Base-by-base conservation (phyloP, 768 basidiomycete species). In the Tylopilus rubrobrunneus region DNA sequence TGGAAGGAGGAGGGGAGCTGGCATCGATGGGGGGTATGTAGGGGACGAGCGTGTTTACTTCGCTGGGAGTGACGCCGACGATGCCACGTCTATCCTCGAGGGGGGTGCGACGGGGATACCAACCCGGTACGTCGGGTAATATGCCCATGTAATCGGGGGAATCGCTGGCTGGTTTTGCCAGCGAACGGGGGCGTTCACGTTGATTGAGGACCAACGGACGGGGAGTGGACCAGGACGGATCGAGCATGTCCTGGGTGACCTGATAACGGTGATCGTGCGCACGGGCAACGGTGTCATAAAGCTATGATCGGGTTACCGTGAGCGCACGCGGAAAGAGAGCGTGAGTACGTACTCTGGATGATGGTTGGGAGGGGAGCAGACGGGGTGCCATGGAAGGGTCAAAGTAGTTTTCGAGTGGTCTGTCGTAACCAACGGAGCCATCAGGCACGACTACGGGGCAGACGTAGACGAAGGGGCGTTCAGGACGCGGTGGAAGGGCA, bases 211-310 rank as follows among this genome's bases (percentile, higher is more conserved):
- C n/a, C 17, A 58, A 33, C 12, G 56, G 58, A 41, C 56, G 57
- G 37, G 53, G 49, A 14, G 51, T 45, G 9, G 56, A n/a, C 46
- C 48, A 43, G 23, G 55, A 50, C 3, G 41, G 60, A 55, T 57
- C 60, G 55, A 59, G 39, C 51, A 50, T 44, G 47, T 52, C 51
- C 6, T 45, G 46, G 2, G 51, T 28, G 25, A 58, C 40, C 19
- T 53, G 42, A 49, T 58, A 64, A 31, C 42, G 62, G 33, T 55
- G 41, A 59, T 71, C 70, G 27, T 68, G 60, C 4, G 64, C 58
- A 41, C 48, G 53, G 34, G 68, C 70, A 14, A 71, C 47, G 15
- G 70, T 53, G 9, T 68, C 61, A 46, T 71, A 70, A 31, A 71
- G 62, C 68, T 70, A 45, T 7, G 49, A 52, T 49, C 8, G 50